Evolutionary conservation across 179 eudicot genomes (phyloP), one percentile per base, ranked within the genome.

Genomic region (Drosera spatulata): DNA sequence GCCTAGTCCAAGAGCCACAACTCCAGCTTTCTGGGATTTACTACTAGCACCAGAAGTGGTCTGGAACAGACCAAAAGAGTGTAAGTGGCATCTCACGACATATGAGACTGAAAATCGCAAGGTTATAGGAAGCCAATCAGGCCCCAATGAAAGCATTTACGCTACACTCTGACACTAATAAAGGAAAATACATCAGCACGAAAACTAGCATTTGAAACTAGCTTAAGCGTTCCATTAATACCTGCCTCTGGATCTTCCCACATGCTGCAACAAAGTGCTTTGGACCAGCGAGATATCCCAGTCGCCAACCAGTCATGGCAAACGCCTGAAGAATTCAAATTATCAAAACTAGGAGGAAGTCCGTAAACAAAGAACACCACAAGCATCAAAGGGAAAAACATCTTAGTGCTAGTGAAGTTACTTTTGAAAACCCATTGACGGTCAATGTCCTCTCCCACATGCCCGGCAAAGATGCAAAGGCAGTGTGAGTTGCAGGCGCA

Each of bases 281-380:
- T 4, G 97, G 97, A 56, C 93, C 93, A 66, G 95, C 95, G 62
- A 90, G 7, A 71, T 90, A 90, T 72, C 97, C 97, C 64, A 90
- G 93, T 69, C 97, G 82, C 97, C 95, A 87, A 57, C 95, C 95
- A 73, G 97, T 90, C 97, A 90, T 90, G 64, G 97, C 97, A 75
- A 82, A 90, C 54, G 93, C 86, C 97, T 90, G 59, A 66, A 5
- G 46, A 52, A 45, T 38, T 45, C 61, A 58, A 52, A 43, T 47
- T 38, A 48, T 10, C 47, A 55, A 39, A 53, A 37, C 37, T 33
- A 55, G 10, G 11, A 39, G 49, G 46, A 13, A n/a, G 7, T n/a
- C 41, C 39, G 62, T 44, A 4, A 37, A 53, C 33, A 42, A 62
- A 50, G n/a, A 15, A 7, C 12, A 50, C 53, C 11, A 50, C 5